A percentile compares a stretch with the other conserved stretches of the same genome.
These are phyloP conservation scores for Floccularia luteovirens DNA, from an alignment of 768 basidiomycete species.

Conservation along the genomic window DNA sequence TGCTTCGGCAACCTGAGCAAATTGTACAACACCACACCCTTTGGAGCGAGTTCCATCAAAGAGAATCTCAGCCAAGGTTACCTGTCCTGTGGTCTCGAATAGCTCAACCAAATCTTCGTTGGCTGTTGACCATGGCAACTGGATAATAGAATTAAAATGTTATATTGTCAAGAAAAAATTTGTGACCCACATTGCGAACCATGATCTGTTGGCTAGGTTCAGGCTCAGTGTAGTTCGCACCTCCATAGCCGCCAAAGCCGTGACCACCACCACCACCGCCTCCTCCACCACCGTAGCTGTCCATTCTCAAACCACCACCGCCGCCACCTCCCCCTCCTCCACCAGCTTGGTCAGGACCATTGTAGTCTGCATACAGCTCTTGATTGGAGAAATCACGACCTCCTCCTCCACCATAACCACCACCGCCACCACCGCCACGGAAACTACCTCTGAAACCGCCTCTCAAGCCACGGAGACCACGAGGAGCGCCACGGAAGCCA, in stretches of 20 bases:
- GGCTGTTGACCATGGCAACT: slow-evolving; percentile 98
- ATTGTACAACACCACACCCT: slow-evolving; percentile 94
- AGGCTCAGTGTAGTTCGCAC: slow-evolving; percentile 41
- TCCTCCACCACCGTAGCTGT: slow-evolving; percentile 18
- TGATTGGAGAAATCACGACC: slow-evolving; percentile 80
- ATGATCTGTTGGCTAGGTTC: slow-evolving; percentile 97
- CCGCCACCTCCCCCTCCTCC: slow-evolving; percentile 16
- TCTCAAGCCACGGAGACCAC: slow-evolving; percentile 27
- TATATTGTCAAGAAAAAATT: background rate
- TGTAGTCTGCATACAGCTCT: slow-evolving; percentile 89
- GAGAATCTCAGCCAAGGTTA: slow-evolving; percentile 91
- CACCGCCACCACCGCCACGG: slow-evolving; percentile 40
- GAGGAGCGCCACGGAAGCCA: slow-evolving; percentile 38
- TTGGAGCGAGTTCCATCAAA: slow-evolving; percentile 91
- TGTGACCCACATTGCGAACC: slow-evolving; percentile 85
- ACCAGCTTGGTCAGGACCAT: slow-evolving; percentile 66
- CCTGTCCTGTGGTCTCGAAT: slow-evolving; percentile 95
- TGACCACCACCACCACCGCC: slow-evolving; percentile 26
- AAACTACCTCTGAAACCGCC: slow-evolving; percentile 49
- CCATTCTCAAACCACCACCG: slow-evolving; percentile 11
- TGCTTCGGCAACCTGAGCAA: slow-evolving; percentile 79
- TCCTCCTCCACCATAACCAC: slow-evolving; percentile 48
- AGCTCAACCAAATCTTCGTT: slow-evolving; percentile 98
- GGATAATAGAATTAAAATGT: slow-evolving; percentile 4
- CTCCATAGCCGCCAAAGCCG: slow-evolving; percentile 19